phyloP scores from a whole-genome alignment of 2,329 filamentous ascomycete genomes.

The Leptoxyphium fumago region DNA sequence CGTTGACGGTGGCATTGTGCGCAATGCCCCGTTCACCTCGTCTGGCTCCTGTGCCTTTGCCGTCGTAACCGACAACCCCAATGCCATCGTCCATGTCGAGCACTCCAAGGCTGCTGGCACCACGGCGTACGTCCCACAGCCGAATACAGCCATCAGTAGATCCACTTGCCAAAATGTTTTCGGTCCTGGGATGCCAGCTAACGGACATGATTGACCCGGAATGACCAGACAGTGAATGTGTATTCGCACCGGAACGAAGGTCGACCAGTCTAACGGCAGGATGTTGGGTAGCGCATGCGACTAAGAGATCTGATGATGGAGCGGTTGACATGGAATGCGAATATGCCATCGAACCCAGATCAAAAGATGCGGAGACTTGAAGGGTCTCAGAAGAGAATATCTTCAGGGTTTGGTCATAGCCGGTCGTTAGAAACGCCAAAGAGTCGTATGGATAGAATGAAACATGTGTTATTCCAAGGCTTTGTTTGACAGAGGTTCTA shows the following conservation, averaged over 20 bases:
- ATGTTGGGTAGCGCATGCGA: slow-evolving; percentile 79
- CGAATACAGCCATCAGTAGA: slow-evolving; percentile 73
- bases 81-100: slow-evolving; percentile 74
- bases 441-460: slow-evolving; percentile 69
- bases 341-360: slow-evolving; percentile 54
- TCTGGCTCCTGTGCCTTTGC: slow-evolving; percentile 31
- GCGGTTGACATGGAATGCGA: slow-evolving; percentile 65
- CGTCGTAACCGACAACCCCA: slow-evolving; percentile 41
- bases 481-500: slow-evolving; percentile 35
- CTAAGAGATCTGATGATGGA: slow-evolving; percentile 52
- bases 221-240: slow-evolving; percentile 37
- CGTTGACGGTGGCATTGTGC: slow-evolving; percentile 72
- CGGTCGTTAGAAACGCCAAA: slow-evolving; percentile 59
- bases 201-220: slow-evolving; percentile 41
- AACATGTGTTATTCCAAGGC: slow-evolving; percentile 59
- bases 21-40: slow-evolving; percentile 35
- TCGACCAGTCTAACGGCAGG: slow-evolving; percentile 75
- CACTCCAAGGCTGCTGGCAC: slow-evolving; percentile 58
- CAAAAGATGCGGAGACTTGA: slow-evolving; percentile 48
- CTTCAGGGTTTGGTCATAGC: slow-evolving; percentile 65
- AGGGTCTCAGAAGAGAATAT: slow-evolving; percentile 55
- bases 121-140: slow-evolving; percentile 75
- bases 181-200: slow-evolving; percentile 68
- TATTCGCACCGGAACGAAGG: slow-evolving; percentile 61
- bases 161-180: slow-evolving; percentile 68